Evolutionary conservation across 441 rosid genomes (phyloP), one percentile per base, ranked within the genome.

Genomic region (Pelargonium cotyledonis): DNA sequence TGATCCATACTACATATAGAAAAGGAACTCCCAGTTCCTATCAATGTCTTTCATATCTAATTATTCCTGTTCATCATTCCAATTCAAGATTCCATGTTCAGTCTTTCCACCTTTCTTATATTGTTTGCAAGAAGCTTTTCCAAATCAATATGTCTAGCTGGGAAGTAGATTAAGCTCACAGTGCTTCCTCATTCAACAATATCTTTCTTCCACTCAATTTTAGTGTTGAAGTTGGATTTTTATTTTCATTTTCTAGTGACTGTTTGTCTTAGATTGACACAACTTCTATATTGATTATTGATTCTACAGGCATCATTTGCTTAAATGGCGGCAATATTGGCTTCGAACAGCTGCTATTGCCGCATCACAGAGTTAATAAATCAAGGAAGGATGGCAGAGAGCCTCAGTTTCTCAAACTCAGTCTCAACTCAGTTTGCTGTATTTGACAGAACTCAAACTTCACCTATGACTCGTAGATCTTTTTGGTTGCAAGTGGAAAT

Each of bases 271-370:
- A 49, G n/a, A 49, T 49, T 49, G 18, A 14, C 57, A 49, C 57
- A 3, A 6, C 57, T 16, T 49, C 15, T 9, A n/a, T 49, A 18
- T 12, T 49, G 57, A 2, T 14, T 49, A 18, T 14, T n/a, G 18
- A 49, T 49, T 63, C 15, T 12, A 9, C 64, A 80, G 86, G 82
- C 57, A 29, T 55, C 47, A 63, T 14, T 68, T 68, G 77, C 74
- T 70, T 74, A 66, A 64, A 93, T 93, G 98, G 85, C 87, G 70
- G 97, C 92, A 49, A 46, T 88, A 73, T 77, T 93, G 77, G 92
- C 89, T 81, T 93, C 94, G 44, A 86, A 86, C 67, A 66, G 95
- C 80, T 89, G 88, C 66, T 84, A 75, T 77, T 77, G 83, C 79
- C 72, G 62, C 51, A 73, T 73, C 46, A 63, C 53, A 5, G 81